Evolutionary conservation across 805 yeast species (phyloP), one percentile per base, ranked within the genome.

Genomic region (Wickerhamomyces chambardii): DNA sequence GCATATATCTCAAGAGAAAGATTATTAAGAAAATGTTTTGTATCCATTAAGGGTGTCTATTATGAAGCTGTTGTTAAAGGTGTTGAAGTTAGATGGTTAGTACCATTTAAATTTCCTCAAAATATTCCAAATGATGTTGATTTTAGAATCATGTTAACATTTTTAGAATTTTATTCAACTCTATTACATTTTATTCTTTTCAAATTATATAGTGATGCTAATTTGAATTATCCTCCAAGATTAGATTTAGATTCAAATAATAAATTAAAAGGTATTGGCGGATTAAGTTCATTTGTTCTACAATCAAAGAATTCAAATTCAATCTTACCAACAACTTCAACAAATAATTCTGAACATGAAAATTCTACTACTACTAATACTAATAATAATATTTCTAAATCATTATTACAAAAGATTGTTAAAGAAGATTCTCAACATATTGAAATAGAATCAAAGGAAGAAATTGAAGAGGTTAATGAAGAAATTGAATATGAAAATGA

Each of bases 71-170:
- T 58, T 42, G 77, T 92, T 32, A 78, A 73, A 58, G 98, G 98
- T 46, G 95, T 87, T 59, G 95, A 85, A 46, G 71, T 92, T 31
- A 75, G 90, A 62, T 92, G 98, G 98, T 75, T 92, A 40, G 95
- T 86, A 32, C 98, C 98, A 17, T 92, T 81, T 73, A 92, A 87
- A 61, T 92, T 89, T 67, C 96, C 98, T 15, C 95, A 90, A 59
- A 84, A 84, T 59, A 82, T 92, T 47, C 97, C 98, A 32, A 63
- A 81, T 31, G 97, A 92, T 59, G 78, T 92, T 40, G 98, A 92
- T 63, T 90, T 92, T 68, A 75, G 92, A 61, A 86, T 92, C 66
- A 92, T 92, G 98, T 69, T 86, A 53, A 90, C 97, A 1, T 92
- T 92, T 63, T 72, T 92, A 54, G 98, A 92, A 63, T 89, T 92